These are phyloP conservation scores for Ophiostoma sp. DNA, from an alignment of 2,329 filamentous ascomycete species.

Conservation along the genomic window DNA sequence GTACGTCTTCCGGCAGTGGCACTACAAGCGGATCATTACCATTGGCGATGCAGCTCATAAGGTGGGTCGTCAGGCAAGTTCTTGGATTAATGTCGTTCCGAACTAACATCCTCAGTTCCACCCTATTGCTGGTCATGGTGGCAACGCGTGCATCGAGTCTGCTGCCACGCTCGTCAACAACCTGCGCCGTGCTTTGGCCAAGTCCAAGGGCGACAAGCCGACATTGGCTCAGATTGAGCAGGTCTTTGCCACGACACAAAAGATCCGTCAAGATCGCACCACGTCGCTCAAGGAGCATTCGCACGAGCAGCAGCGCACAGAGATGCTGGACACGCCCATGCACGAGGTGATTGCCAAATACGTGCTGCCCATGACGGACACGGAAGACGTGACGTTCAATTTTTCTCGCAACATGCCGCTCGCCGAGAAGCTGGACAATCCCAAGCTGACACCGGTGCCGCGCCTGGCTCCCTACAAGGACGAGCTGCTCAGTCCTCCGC, in stretches of 20 bases:
- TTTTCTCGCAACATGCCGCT: constrained; percentile 25
- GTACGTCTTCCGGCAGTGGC: constrained; percentile 39
- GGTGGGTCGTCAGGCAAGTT: constrained; percentile 25
- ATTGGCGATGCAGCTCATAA: constrained; percentile 41
- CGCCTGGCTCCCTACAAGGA: constrained; percentile 26
- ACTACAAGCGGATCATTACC: constrained; percentile 36
- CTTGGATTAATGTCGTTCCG: neutral
- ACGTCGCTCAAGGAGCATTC: constrained; percentile 18
- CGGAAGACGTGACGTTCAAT: constrained; percentile 24
- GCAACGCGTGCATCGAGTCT: constrained; percentile 35
- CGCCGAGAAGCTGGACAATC: constrained; percentile 22
- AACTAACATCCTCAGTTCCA: constrained; percentile 29
- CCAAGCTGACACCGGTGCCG: neutral
- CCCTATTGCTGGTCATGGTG: constrained; percentile 33
- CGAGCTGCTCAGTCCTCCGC: constrained; percentile 25
- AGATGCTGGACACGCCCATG: constrained; percentile 24
- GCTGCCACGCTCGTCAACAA: constrained; percentile 32
- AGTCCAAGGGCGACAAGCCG: constrained; percentile 7
- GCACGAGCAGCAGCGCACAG: constrained; percentile 28
- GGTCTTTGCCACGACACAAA: constrained; percentile 23
- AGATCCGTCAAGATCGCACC: constrained; percentile 8
- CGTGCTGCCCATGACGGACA: constrained; percentile 8
- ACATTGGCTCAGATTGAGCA: constrained; percentile 18
- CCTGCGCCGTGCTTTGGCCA: constrained; percentile 19
- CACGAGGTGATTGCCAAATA: neutral